phyloP scores from a whole-genome alignment of 192 early-diverging fungal species.

The Gigaspora rosea region DNA sequence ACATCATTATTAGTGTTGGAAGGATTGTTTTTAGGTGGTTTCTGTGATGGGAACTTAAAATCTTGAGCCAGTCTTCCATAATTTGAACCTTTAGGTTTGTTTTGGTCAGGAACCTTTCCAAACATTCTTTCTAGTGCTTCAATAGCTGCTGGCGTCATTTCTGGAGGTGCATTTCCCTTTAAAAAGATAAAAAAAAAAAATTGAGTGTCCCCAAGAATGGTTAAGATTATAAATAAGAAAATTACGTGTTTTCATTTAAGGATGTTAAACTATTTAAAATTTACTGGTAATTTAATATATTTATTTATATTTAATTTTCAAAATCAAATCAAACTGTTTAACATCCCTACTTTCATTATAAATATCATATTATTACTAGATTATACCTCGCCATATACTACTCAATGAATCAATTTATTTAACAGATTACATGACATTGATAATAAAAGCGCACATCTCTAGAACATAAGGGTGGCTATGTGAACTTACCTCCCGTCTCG shows the following conservation, averaged over 20 bases:
- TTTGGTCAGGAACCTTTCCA: conserved; percentile 9
- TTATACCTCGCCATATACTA: too few relatives aligned
- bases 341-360: too few relatives aligned
- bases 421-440: too few relatives aligned
- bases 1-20: background rate
- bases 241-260: background rate
- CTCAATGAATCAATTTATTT: too few relatives aligned
- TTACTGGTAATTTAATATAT: background rate
- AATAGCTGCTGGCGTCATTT: conserved; percentile 10
- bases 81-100: conserved; percentile 19
- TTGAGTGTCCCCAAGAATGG: too few relatives aligned
- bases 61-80: background rate
- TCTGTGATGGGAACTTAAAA: conserved; percentile 7
- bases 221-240: too few relatives aligned
- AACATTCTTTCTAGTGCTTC: conserved; percentile 3
- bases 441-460: too few relatives aligned
- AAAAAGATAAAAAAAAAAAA: background rate
- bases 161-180: background rate
- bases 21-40: background rate
- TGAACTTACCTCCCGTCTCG: background rate
- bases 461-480: background rate
- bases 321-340: too few relatives aligned
- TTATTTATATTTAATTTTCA: too few relatives aligned
- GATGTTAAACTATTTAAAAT: background rate
- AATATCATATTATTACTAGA: too few relatives aligned